Evolutionary conservation across 2,329 filamentous ascomycete genomes (phyloP), one percentile per base, ranked within the genome.

Genomic region (Pleurostoma richardsiae): DNA sequence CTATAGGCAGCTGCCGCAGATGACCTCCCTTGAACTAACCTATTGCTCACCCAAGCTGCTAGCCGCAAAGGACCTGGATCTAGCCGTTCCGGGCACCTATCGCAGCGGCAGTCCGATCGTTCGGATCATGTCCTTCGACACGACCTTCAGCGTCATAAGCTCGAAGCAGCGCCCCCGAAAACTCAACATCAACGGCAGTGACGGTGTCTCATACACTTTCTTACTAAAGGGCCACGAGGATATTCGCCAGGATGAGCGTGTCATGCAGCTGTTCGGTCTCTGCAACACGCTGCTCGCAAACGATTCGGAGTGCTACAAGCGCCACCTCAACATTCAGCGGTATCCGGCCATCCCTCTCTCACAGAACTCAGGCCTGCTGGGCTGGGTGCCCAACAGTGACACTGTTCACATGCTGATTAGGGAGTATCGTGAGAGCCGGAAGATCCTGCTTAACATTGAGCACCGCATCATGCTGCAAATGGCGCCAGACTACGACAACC

Each of bases 381-480:
- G 94, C 40, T 99, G 92, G 88, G 91, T 99, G 27, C 91, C 89
- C 8, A 96, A 99, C 71, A 96, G 90, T 60, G 94, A 99, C 65
- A 99, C 95, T 0, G 74, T 99, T 11, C 95, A 99, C 63, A 88
- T 96, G 19, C 79, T 99, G 41, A 99, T 99, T 60, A 83, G 94
- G 53, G 94, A 99, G 64, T 99, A 99, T 63, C 88, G 94, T 52
- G 95, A 99, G 66, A 95, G 88, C 56, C 84, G 94, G 46, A 96
- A 96, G 72, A 99, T 99, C 54, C 73, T 99, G 38, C 85, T 99
- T 55, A 99, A 99, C 62, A 99, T 99, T 54, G 94, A 99, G 70
- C 94, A 99, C 64, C 87, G 95, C 40, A 99, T 99, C 65, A 99
- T 99, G 94, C 75, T 99, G 47, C 95, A 99, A 66, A 99, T 99